Conservation (phyloP, 345 rosid species). For the Ceriops tagal region DNA sequence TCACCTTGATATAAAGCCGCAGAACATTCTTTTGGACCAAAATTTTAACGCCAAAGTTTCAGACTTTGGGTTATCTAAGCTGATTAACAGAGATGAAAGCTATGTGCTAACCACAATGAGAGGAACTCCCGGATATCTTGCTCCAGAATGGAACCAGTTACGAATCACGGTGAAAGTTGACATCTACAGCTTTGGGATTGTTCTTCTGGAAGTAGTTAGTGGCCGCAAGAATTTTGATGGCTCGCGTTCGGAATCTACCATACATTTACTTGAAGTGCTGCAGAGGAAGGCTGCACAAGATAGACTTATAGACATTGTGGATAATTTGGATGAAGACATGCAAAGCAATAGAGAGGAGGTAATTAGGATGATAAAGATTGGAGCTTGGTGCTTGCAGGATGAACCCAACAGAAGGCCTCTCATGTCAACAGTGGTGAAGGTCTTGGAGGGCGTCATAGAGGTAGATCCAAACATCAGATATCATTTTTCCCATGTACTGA, state of each 20-base stretch:
- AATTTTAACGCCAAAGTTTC: conserved; percentile 21
- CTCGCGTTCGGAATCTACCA: conserved; percentile 36
- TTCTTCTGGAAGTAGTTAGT: conserved; percentile 66
- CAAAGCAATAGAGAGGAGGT: conserved; percentile 53
- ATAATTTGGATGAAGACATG: conserved; percentile 44
- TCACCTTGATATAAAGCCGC: conserved; percentile 19
- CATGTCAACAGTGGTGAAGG: conserved; percentile 65
- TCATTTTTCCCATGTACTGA: no score
- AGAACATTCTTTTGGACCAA: conserved; percentile 11
- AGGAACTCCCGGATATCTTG: conserved; percentile 27
- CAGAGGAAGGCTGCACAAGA: conserved; percentile 59
- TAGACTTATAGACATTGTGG: conserved; percentile 48
- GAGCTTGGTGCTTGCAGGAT: conserved; percentile 73
- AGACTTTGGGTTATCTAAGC: conserved; percentile 20
- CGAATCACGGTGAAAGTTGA: conserved; percentile 64
- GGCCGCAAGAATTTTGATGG: conserved; percentile 63
- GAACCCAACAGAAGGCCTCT: conserved; percentile 61
- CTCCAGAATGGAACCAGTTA: conserved; percentile 14
- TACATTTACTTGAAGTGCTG: conserved; percentile 47
- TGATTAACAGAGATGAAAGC: conserved; percentile 10
- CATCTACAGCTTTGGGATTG: conserved; percentile 71
- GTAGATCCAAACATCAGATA: conserved; percentile 13
- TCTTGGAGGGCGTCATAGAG: conserved; percentile 62
- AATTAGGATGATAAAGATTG: conserved; percentile 49
- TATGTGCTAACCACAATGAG: conserved; percentile 20